Base-by-base conservation (phyloP, 176 grass and related monocot genomes). In the Musa beccarii region DNA sequence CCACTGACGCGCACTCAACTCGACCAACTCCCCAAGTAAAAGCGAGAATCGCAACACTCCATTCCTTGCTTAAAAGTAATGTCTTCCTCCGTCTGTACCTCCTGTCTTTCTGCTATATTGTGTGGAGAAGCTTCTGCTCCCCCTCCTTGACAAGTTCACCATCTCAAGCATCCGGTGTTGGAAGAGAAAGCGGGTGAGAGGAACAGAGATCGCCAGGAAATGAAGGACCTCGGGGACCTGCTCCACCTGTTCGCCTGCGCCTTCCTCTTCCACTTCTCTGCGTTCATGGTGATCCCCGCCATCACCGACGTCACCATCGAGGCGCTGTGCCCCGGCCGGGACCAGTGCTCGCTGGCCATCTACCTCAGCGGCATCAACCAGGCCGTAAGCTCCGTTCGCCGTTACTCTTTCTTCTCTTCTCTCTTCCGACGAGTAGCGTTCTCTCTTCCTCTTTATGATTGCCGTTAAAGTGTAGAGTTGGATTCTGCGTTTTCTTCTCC, bases 221-320 rank as follows among this genome's bases (percentile, higher is more conserved):
- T 96, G 92, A 81, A 88, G 76, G 85, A 88, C 34, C 12, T 89
- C 5, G 65, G 49, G 1, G 92, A 72, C 57, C 72, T 96, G 54
- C 76, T 26, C 2, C 89, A 96, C 87, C 7, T 96, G 75, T 89
- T 90, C 71, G 79, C 79, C 65, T 82, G 55, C 72, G 61, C 64
- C n/a, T 96, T 96, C 87, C 81, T 96, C 52, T 96, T 88, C 89
- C 59, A 82, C 78, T 92, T 90, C 79, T 78, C 92, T 26, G 82
- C 80, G 26, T 92, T 49, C 87, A 92, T 92, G 89, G 92, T 92
- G 73, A 56, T 74, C 54, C 92, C 92, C 20, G 79, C 85, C 10
- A 86, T 96, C 82, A 90, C 81, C 79, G 92, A 96, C 85, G 81
- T 96, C 49, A 92, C 89, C 63, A 81, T 96, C 69, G 85, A 80